Evolutionary conservation across 2,329 filamentous ascomycete species (phyloP).

Genomic region (Fusarium napiforme): DNA sequence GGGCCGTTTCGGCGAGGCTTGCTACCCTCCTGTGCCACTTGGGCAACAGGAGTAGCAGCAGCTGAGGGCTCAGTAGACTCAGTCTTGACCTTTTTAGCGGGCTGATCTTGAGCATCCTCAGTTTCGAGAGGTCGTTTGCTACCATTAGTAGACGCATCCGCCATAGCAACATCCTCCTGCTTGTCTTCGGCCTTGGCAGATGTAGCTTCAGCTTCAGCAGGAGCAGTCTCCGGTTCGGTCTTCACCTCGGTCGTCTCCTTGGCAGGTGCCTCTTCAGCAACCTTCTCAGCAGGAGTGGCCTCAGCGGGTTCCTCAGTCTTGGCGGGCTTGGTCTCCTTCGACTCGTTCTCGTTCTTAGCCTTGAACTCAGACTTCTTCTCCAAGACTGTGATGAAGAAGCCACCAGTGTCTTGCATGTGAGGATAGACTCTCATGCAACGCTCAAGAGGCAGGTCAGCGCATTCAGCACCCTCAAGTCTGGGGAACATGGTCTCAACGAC

Average conservation of each 20-base stretch:
- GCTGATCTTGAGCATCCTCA: conserved; percentile 52
- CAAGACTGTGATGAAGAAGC: conserved; percentile 95
- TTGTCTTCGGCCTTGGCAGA: conserved; percentile 13
- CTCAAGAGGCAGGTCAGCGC: conserved; percentile 79
- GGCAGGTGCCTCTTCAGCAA: conserved; percentile 26
- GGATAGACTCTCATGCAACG: conserved; percentile 94
- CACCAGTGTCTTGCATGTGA: conserved; percentile 94
- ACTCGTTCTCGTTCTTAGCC: conserved; percentile 74
- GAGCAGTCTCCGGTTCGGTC: conserved; percentile 53
- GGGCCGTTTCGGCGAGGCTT: conserved; percentile 61
- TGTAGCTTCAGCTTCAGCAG: conserved; percentile 2
- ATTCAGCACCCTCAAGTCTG: conserved; percentile 61
- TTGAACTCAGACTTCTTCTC: conserved; percentile 91
- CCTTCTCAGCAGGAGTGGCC: conserved; percentile 28
- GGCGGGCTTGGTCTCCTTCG: conserved; percentile 32
- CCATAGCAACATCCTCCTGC: conserved; percentile 47
- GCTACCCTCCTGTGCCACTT: conserved; percentile 43
- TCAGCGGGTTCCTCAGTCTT: conserved; percentile 29
- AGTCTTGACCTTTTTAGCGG: conserved; percentile 62
- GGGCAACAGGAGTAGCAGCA: conserved; percentile 37
- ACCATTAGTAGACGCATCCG: conserved; percentile 47
- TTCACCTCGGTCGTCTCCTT: conserved; percentile 49
- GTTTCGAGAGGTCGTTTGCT: conserved; percentile 52
- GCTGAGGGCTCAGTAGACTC: conserved; percentile 41
- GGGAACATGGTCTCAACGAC: conserved; percentile 89